phyloP scores from a whole-genome alignment of 208 protist genomes.

The Leishmania arabica region DNA sequence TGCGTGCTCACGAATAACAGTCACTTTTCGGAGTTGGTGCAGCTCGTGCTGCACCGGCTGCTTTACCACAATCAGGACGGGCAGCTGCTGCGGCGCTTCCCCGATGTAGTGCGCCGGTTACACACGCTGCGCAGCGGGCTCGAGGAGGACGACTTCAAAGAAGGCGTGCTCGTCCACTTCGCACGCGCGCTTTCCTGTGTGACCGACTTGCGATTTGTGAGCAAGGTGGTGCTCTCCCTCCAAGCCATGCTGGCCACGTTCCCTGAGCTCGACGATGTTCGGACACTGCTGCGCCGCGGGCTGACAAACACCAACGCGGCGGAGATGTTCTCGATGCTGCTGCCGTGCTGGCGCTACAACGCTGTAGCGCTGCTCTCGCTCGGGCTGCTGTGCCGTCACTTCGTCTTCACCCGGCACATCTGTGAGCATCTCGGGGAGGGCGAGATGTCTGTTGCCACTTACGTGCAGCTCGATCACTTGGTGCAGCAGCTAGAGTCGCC shows the following conservation, averaged over 20 bases:
- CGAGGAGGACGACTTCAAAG: not conserved
- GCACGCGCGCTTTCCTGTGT: constrained; percentile 19
- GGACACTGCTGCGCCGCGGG: constrained; percentile 58
- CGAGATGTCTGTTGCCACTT: constrained; percentile 91
- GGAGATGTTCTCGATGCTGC: constrained; percentile 67
- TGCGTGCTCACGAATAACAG: constrained; percentile 42
- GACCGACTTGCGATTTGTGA: constrained; percentile 61
- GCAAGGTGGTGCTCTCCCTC: constrained; percentile 67
- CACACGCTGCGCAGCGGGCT: constrained; percentile 30
- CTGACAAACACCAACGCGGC: constrained; percentile 20
- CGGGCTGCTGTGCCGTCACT: constrained; percentile 90
- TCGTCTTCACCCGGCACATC: constrained; percentile 76
- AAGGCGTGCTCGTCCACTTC: constrained; percentile 26
- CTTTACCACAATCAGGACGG: constrained; percentile 14
- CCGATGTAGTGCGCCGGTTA: constrained; percentile 52
- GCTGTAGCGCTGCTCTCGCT: constrained; percentile 91
- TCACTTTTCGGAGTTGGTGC: constrained; percentile 39
- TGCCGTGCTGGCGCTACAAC: constrained; percentile 89
- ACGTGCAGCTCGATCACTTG: constrained; percentile 96
- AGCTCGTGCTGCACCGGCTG: constrained; percentile 24
- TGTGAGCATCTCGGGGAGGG: constrained; percentile 58
- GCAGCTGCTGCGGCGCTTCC: constrained; percentile 40
- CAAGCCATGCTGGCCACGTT: constrained; percentile 88
- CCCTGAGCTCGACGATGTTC: constrained; percentile 83
- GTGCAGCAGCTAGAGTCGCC: constrained; percentile 97